Evolutionary conservation across 176 grass and related monocot species (phyloP).

Genomic region (Poa pratensis): DNA sequence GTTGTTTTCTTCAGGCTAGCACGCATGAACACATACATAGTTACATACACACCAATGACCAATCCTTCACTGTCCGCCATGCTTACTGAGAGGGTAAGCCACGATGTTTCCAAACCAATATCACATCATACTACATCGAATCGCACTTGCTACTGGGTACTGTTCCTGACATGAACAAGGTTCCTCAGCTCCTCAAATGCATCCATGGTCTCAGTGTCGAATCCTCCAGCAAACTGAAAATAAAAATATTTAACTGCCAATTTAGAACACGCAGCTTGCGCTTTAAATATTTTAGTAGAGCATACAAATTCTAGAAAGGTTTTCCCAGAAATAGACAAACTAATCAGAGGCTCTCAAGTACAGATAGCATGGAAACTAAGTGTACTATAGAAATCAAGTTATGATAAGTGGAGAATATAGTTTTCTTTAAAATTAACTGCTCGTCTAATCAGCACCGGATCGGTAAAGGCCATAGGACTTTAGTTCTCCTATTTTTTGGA

Average conservation of each 20-base stretch:
- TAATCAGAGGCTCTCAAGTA: background rate
- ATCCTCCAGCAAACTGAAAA: constrained; percentile 92
- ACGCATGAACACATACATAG: no score
- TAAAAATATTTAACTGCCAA: background rate
- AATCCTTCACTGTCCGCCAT: constrained; percentile 23
- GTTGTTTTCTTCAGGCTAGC: no score
- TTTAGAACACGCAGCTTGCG: constrained; percentile 23
- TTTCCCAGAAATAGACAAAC: background rate
- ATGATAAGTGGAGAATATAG: background rate
- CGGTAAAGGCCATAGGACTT: background rate
- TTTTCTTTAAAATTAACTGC: background rate
- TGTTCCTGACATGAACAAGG: constrained; percentile 89
- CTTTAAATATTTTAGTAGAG: background rate
- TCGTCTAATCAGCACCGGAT: constrained; percentile 6
- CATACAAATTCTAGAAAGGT: background rate
- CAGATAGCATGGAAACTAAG: background rate
- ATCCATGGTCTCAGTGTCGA: constrained; percentile 92
- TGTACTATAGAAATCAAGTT: background rate
- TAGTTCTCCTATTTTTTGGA: background rate
- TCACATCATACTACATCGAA: background rate
- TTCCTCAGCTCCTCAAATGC: constrained; percentile 96
- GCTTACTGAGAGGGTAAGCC: constrained; percentile 93
- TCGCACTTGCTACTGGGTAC: constrained; percentile 47
- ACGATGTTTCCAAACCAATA: background rate
- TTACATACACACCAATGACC: constrained; percentile 35